These are phyloP conservation scores for Mycena galopus DNA, from an alignment of 768 basidiomycete species.

Conservation along the genomic window DNA sequence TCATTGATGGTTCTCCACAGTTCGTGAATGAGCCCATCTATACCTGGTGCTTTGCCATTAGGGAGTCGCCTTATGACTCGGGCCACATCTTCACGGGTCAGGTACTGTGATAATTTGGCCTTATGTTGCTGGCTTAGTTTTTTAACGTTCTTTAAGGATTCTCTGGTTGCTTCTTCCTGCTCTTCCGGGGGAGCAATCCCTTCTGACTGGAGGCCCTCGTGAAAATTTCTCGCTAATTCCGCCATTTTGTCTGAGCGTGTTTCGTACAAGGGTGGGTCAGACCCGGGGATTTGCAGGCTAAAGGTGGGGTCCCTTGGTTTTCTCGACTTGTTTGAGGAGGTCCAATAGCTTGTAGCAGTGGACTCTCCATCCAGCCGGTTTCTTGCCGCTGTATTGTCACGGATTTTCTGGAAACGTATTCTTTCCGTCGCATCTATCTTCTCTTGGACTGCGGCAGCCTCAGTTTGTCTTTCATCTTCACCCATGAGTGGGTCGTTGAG, in stretches of 20 bases:
- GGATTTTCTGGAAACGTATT: not conserved
- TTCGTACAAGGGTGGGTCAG: constrained; percentile 20
- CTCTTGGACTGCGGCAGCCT: not conserved
- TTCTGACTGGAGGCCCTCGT: constrained; percentile 44
- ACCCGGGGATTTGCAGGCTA: constrained; percentile 20
- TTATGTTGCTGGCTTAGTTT: not conserved
- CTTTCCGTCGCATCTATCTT: not conserved
- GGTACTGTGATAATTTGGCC: not conserved
- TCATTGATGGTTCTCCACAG: not conserved
- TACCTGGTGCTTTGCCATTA: not conserved
- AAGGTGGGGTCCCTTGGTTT: not conserved
- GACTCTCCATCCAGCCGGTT: not conserved
- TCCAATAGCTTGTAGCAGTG: not conserved
- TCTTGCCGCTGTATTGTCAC: not conserved
- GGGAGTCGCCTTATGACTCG: too few species aligned
- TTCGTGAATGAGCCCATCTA: not conserved
- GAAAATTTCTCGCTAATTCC: constrained; percentile 42
- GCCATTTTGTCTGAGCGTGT: constrained; percentile 48
- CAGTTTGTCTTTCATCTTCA: not conserved
- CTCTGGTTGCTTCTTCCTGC: too few species aligned
- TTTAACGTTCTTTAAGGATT: not conserved
- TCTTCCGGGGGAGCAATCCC: too few species aligned
- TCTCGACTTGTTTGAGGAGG: not conserved
- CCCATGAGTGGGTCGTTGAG: not conserved
- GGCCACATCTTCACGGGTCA: not conserved